phyloP scores from a whole-genome alignment of 768 basidiomycete species.

The Gloeophyllum trabeum region DNA sequence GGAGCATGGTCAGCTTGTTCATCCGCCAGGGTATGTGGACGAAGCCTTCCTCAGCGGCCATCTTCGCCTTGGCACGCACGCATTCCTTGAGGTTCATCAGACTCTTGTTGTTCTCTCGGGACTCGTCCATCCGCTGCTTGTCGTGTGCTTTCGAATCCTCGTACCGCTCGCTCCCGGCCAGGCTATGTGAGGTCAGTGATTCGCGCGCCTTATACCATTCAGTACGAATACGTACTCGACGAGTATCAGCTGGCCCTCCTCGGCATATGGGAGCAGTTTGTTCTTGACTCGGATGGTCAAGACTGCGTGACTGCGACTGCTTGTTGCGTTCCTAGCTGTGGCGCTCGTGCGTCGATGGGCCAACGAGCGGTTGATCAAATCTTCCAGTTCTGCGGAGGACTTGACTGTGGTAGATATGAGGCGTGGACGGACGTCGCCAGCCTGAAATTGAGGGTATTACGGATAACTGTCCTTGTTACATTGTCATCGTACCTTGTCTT shows the following conservation, averaged over 20 bases:
- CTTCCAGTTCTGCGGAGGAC: slow-evolving; percentile 20
- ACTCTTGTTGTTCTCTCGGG: slow-evolving; percentile 23
- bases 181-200: slow-evolving; percentile 8
- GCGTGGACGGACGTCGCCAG: slow-evolving; percentile 18
- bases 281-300: slow-evolving; percentile 22
- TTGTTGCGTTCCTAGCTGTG: slow-evolving; percentile 18
- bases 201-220: not conserved
- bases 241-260: slow-evolving; percentile 23
- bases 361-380: slow-evolving; percentile 17
- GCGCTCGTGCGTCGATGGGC: slow-evolving; percentile 19
- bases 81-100: slow-evolving; percentile 26
- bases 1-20: slow-evolving; percentile 24
- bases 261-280: slow-evolving; percentile 19
- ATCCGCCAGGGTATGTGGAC: slow-evolving; percentile 24
- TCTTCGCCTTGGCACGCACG: slow-evolving; percentile 24
- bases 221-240: slow-evolving; percentile 18
- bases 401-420: slow-evolving; percentile 15
- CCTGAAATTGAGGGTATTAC: slow-evolving; percentile 1
- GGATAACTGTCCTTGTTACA: not conserved
- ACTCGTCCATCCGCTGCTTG: slow-evolving; percentile 23
- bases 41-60: slow-evolving; percentile 22
- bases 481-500: slow-evolving; percentile 17
- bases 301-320: slow-evolving; percentile 23
- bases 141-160: slow-evolving; percentile 24
- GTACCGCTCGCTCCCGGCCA: slow-evolving; percentile 24